Conservation (phyloP, 2,329 filamentous ascomycete genomes). For the Aspergillus aculeatinus region DNA sequence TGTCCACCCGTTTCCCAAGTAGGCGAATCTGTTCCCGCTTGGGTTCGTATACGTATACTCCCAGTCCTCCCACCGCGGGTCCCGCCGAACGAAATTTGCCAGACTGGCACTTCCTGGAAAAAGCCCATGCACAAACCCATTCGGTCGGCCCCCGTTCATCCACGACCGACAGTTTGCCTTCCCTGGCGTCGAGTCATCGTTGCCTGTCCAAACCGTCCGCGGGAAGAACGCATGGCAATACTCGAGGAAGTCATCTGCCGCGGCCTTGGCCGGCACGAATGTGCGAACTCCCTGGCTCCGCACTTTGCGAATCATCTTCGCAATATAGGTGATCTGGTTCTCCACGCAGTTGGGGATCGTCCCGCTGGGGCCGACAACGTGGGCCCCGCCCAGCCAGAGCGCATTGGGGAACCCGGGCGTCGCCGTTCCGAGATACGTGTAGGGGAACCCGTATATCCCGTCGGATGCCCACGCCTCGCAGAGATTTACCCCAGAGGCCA, state of each 20-base stretch:
- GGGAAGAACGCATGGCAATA: conserved; percentile 52
- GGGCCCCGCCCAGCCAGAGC: conserved; percentile 63
- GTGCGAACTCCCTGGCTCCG: conserved; percentile 65
- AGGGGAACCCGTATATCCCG: conserved; percentile 61
- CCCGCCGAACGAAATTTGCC: conserved; percentile 56
- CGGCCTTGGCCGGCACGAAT: conserved; percentile 56
- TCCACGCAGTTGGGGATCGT: conserved; percentile 68
- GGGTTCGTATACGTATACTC: conserved; percentile 51
- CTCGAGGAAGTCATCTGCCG: conserved; percentile 57
- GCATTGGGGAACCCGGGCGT: conserved; percentile 68
- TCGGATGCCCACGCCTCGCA: conserved; percentile 56
- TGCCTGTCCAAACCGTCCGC: conserved; percentile 46
- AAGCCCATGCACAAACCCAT: conserved; percentile 63
- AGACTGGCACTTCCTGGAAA: conserved; percentile 69
- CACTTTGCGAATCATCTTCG: conserved; percentile 67
- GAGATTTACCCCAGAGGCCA: conserved; percentile 56
- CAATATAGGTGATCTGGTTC: conserved; percentile 63
- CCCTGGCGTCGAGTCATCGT: conserved; percentile 41
- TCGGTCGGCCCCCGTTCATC: conserved; percentile 67
- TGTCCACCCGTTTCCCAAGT: conserved; percentile 69
- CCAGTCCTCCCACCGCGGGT: conserved; percentile 61
- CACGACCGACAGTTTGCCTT: conserved; percentile 65
- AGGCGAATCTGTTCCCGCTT: conserved; percentile 49
- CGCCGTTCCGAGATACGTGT: conserved; percentile 65
- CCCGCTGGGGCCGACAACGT: conserved; percentile 60